phyloP scores from a whole-genome alignment of 1,139 yeast species.

The Candida sojae region DNA sequence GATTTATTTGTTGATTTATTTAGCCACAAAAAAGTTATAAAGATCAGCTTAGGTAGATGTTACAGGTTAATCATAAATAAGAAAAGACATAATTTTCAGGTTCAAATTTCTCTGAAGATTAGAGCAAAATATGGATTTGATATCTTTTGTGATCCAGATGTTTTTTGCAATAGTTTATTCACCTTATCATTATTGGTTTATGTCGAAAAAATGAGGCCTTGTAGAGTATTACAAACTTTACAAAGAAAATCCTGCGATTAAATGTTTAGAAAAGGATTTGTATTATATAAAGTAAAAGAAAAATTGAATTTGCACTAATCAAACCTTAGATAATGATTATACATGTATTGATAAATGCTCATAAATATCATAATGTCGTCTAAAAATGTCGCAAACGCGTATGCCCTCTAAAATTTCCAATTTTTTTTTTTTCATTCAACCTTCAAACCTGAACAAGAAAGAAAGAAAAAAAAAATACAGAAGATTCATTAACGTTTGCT shows the following conservation, averaged over 20 bases:
- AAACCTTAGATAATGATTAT: background rate
- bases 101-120: background rate
- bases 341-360: background rate
- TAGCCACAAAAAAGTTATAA: conserved; percentile 1
- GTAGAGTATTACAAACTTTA: background rate
- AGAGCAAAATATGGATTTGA: conserved; percentile 1
- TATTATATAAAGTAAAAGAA: background rate
- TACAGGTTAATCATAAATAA: background rate
- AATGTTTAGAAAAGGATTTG: background rate
- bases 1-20: conserved; percentile 6
- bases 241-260: background rate
- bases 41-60: conserved; percentile 3
- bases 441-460: background rate
- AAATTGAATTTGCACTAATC: background rate
- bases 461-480: background rate
- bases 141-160: background rate
- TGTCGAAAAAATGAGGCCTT: conserved; percentile 3
- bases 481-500: background rate
- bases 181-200: conserved; percentile 3
- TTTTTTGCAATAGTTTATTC: conserved; percentile 3
- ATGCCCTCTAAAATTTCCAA: no score
- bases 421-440: background rate
- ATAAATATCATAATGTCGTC: background rate
- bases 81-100: background rate
- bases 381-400: conserved; percentile 5